Evolutionary conservation across 2,329 filamentous ascomycete genomes (phyloP), one percentile per base, ranked within the genome.

Genomic region (Lachnellula suecica): DNA sequence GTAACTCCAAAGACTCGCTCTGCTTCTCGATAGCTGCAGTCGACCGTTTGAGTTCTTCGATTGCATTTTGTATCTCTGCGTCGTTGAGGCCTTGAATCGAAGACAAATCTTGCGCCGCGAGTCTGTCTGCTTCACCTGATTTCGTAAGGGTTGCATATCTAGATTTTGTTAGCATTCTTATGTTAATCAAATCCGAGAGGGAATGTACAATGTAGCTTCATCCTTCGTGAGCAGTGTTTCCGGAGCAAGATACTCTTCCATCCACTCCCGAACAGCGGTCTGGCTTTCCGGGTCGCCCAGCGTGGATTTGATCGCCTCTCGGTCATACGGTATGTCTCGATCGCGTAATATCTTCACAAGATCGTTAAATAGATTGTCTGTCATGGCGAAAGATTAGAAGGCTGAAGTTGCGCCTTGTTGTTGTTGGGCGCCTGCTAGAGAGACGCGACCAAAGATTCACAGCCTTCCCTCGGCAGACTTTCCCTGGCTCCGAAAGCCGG

Each of bases 1-100:
- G 86, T 46, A 78, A 74, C 51, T 78, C 77, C 17, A 90, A 66
- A 0, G 78, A 73, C 63, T 83, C 80, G 24, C 78, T 84, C 63
- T 89, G 86, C 66, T 79, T 79, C 56, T 80, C 75, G 24, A 89
- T 87, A 17, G 77, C 78, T 17, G 76, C 76, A 1, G 87, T 89
- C 1, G 86, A 88, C 34, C 74, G 74, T 53, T 81, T 76, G n/a
- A 91, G 72, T 48, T 86, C 80, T 3, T 79, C 75, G 45, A 88
- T 82, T 15, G 87, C 86, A 37, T 72, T 68, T 48, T 74, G 74
- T 50, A 89, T 72, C 47, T 88, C 83, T 23, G 78, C 71, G 52
- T 88, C 84, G 13, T 74, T 70, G 42, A 87, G 68, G 4, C 79
- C 75, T 49, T 76, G 77, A 29, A 78, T 69, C 27, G 71, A 62